Conservation (phyloP, 768 basidiomycete species). For the Leucocoprinus leucothites region DNA sequence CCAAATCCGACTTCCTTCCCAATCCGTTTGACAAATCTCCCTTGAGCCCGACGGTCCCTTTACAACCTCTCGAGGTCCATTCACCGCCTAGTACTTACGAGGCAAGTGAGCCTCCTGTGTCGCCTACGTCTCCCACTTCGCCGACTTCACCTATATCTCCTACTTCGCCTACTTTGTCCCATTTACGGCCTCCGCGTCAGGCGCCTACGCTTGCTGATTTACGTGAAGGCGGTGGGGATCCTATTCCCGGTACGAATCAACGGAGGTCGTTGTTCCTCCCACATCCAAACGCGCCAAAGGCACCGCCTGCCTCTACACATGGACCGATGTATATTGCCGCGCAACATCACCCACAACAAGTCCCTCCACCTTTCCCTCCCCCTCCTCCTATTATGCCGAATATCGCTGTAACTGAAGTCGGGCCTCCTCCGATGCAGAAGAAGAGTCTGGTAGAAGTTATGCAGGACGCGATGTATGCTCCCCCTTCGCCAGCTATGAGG, state of each 20-base stretch:
- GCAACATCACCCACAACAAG: background rate
- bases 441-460: constrained; percentile 2
- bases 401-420: no score
- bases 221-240: constrained; percentile 24
- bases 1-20: background rate
- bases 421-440: background rate
- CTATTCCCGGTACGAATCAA: constrained; percentile 26
- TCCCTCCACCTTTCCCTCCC: constrained; percentile 26
- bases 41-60: constrained; percentile 16
- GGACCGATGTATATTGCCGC: constrained; percentile 57
- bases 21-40: constrained; percentile 6
- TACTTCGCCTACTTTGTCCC: constrained; percentile 3
- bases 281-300: constrained; percentile 45
- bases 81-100: background rate
- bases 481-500: background rate
- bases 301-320: constrained; percentile 29
- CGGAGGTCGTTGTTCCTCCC: constrained; percentile 41
- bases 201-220: constrained; percentile 26
- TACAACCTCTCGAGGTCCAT: constrained; percentile 13
- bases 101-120: background rate
- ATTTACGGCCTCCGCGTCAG: constrained; percentile 16
- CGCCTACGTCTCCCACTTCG: background rate
- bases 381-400: no score
- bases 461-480: constrained; percentile 6
- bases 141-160: constrained; percentile 10